Base-by-base conservation (phyloP, 495 filamentous ascomycete species). In the Penicillium macrosclerotiorum region DNA sequence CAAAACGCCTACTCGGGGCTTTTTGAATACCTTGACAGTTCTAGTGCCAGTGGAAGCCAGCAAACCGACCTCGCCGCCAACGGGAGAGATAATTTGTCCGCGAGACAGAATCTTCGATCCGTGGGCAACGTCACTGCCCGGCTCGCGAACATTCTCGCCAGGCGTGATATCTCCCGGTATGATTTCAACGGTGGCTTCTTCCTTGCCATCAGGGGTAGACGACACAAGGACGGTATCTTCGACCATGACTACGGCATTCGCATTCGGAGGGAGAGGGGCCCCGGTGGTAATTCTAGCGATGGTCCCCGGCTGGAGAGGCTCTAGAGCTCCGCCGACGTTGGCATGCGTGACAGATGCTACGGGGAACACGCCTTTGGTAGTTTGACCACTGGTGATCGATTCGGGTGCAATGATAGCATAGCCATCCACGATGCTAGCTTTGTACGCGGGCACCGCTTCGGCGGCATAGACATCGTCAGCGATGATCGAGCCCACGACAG, bases 351-450 rank as follows among this genome's bases (percentile, higher is more conserved):
- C 76, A 0, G 86, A 85, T 2, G 84, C 83, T 14, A 99, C 93
- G 4, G 93, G 92, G 54, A 91, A 97, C 0, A 82, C 68, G 0
- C 89, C 89, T 49, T 83, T 86, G 8, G 82, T 76, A 29, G 80
- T 84, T 3, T 67, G 62, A 0, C 76, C 80, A 27, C 79, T 71
- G 6, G 78, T 67, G 6, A n/a, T n/a, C n/a, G 62, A 54, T 13
- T 63, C 58, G 1, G 70, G 59, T 9, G 67, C 69, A 49, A 73
- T 73, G 13, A 96, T 77, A 3, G 94, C 94, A 59, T 99, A 99
- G 8, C 93, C 93, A 60, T 99, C 93, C 3, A 99, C 94, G 45
- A 96, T 99, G 58, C 90, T 96, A 30, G 93, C 93, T 39, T 88
- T 79, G 67, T 89, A 99, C 5, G 94, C 93, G 4, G 93, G 93